phyloP scores from a whole-genome alignment of 495 filamentous ascomycete genomes.

The Podospora conica region DNA sequence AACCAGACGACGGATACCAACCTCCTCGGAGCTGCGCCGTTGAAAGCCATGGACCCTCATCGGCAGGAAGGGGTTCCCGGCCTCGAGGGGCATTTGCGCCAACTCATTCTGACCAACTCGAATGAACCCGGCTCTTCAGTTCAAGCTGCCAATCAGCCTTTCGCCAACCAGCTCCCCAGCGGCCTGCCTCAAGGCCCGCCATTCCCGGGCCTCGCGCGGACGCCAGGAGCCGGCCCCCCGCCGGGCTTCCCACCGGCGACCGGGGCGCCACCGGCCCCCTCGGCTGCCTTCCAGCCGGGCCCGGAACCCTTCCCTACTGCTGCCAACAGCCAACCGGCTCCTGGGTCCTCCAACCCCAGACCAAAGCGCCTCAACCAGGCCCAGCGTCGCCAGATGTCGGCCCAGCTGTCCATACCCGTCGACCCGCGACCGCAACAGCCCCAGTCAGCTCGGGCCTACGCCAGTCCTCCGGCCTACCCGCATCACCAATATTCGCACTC shows the following conservation, averaged over 20 bases:
- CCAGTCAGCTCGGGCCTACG: constrained; percentile 10
- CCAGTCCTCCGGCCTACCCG: constrained; percentile 18
- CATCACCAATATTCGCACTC: constrained; percentile 17
- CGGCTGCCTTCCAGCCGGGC: neutral
- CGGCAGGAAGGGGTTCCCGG: constrained; percentile 10
- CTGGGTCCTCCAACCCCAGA: constrained; percentile 6
- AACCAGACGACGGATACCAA: neutral
- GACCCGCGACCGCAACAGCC: constrained; percentile 32
- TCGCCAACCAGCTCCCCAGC: neutral
- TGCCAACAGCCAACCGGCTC: neutral
- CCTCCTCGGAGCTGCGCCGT: neutral
- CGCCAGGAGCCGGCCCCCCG: neutral
- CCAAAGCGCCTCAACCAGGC: constrained; percentile 50
- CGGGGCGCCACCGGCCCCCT: neutral
- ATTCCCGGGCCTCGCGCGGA: neutral
- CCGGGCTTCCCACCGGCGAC: no score
- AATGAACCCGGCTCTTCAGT: constrained; percentile 5
- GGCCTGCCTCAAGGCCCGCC: neutral
- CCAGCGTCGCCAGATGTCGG: constrained; percentile 48
- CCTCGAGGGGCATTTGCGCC: constrained; percentile 40
- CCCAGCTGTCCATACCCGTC: constrained; percentile 46
- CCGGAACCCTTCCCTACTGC: neutral
- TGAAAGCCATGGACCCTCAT: constrained; percentile 20
- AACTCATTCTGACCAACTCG: constrained; percentile 35
- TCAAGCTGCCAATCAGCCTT: neutral